Percentiles rank a stretch among this genome's conserved stretches.
These are phyloP conservation scores for Macrocystidia cucumis DNA, from an alignment of 1,284 basidiomycete species.

Conservation along the genomic window DNA sequence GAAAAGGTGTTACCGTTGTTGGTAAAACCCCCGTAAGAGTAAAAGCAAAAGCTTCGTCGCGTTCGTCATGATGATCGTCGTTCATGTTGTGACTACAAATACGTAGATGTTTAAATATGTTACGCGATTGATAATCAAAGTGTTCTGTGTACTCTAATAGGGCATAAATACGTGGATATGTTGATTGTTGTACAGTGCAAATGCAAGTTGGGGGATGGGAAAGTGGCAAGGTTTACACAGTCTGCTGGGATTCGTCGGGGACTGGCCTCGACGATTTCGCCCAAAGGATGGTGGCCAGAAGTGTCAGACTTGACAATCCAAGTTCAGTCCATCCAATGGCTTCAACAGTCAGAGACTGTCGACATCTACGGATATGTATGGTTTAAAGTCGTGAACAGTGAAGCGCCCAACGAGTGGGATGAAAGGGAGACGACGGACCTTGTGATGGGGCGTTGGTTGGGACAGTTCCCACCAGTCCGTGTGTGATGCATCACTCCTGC, in stretches of 20 bases:
- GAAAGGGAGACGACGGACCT: slow-evolving; percentile 25
- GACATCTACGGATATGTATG: slow-evolving; percentile 41
- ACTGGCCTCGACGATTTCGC: no score
- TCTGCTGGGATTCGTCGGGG: no score
- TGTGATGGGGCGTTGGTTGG: slow-evolving; percentile 42
- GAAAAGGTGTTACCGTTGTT: slow-evolving; percentile 83
- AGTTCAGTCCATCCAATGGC: slow-evolving; percentile 71
- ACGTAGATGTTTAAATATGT: no score
- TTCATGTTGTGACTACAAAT: no score
- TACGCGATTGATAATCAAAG: no score
- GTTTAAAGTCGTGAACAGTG: slow-evolving; percentile 10
- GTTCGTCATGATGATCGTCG: background rate
- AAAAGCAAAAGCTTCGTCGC: slow-evolving; percentile 19
- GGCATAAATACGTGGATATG: no score
- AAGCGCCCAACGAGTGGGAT: slow-evolving; percentile 12
- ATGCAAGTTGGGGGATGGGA: no score
- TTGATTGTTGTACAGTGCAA: no score
- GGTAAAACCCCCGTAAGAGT: slow-evolving; percentile 55
- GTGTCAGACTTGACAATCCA: slow-evolving; percentile 51
- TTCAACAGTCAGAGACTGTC: slow-evolving; percentile 63
- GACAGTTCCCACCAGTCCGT: slow-evolving; percentile 50
- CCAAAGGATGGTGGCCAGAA: slow-evolving; percentile 57
- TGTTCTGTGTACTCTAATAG: no score
- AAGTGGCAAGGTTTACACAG: no score
- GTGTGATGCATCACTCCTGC: slow-evolving; percentile 60